phyloP scores from a whole-genome alignment of 2,329 filamentous ascomycete genomes.

The Chalaropsis ovoidea region DNA sequence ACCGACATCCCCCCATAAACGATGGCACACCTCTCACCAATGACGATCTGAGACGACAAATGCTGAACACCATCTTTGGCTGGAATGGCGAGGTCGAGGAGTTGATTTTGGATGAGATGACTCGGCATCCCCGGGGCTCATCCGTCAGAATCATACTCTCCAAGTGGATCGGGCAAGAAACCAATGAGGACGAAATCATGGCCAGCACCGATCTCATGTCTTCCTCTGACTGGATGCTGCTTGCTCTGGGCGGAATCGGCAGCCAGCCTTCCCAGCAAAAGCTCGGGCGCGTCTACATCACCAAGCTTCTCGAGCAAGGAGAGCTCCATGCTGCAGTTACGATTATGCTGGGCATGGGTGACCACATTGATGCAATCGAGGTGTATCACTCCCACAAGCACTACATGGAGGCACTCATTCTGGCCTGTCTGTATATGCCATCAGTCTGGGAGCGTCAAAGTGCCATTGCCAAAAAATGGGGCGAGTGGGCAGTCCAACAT shows the following conservation, averaged over 20 bases:
- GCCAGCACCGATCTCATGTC: slow-evolving; percentile 79
- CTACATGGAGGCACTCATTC: slow-evolving; percentile 84
- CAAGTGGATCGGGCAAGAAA: slow-evolving; percentile 82
- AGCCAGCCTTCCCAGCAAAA: slow-evolving; percentile 69
- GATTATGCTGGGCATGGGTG: slow-evolving; percentile 83
- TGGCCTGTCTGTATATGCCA: slow-evolving; percentile 74
- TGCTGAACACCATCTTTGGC: slow-evolving; percentile 89
- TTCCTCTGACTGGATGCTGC: slow-evolving; percentile 90
- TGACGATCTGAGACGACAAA: slow-evolving; percentile 75
- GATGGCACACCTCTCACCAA: slow-evolving; percentile 55
- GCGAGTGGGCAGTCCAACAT: slow-evolving; percentile 78
- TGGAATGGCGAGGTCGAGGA: slow-evolving; percentile 80
- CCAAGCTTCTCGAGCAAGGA: slow-evolving; percentile 76
- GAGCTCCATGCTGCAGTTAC: slow-evolving; percentile 88
- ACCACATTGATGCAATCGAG: slow-evolving; percentile 89
- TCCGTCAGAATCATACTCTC: slow-evolving; percentile 70
- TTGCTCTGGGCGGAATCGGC: slow-evolving; percentile 83
- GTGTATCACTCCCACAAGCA: slow-evolving; percentile 86
- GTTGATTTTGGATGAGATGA: slow-evolving; percentile 75
- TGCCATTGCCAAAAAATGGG: slow-evolving; percentile 85
- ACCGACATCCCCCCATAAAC: slow-evolving; percentile 54
- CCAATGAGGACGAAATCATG: slow-evolving; percentile 65
- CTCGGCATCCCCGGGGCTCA: slow-evolving; percentile 60
- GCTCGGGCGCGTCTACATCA: slow-evolving; percentile 80
- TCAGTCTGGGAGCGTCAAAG: slow-evolving; percentile 84